Conservation (phyloP, 1,284 basidiomycete genomes). For the Puccinia coronata region DNA sequence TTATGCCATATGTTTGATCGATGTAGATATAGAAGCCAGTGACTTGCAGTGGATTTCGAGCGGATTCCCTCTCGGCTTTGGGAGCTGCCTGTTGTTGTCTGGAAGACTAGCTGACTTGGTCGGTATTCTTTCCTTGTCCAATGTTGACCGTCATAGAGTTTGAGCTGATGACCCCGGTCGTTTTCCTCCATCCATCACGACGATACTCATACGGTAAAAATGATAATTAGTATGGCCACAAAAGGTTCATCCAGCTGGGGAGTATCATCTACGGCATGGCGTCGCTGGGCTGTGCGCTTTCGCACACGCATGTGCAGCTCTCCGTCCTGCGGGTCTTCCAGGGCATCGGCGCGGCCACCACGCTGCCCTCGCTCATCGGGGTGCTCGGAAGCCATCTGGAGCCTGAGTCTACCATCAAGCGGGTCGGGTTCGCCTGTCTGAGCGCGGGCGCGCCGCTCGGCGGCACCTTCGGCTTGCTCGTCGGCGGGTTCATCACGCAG, state of each 20-base stretch:
- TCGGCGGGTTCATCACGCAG: constrained; percentile 33
- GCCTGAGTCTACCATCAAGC: constrained; percentile 14
- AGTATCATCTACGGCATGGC: constrained; percentile 3
- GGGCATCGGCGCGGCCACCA: constrained; percentile 43
- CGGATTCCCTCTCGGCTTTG: constrained; percentile 28
- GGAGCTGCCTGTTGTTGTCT: constrained; percentile 30
- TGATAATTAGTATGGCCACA: constrained; percentile 48
- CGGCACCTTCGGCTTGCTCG: constrained; percentile 33
- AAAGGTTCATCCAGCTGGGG: constrained; percentile 29
- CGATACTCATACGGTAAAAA: no score
- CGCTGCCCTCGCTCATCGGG: constrained; percentile 31
- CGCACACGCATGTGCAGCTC: constrained; percentile 28
- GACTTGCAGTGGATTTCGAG: constrained; percentile 35
- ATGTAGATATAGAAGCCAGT: constrained; percentile 28
- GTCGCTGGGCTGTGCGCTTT: constrained; percentile 24
- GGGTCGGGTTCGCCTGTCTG: constrained; percentile 31
- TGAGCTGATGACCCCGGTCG: no score
- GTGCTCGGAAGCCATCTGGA: constrained; percentile 25
- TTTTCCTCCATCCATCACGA: no score
- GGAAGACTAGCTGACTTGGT: constrained; percentile 45
- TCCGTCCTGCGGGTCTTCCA: constrained; percentile 41
- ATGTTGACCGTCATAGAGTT: no score
- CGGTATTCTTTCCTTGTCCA: background rate
- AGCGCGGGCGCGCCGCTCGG: constrained; percentile 41
- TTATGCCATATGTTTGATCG: background rate